Percentiles rank a stretch among this genome's conserved stretches.
phyloP scores from a whole-genome alignment of 495 filamentous ascomycete genomes.

The Neurospora tetrasperma region DNA sequence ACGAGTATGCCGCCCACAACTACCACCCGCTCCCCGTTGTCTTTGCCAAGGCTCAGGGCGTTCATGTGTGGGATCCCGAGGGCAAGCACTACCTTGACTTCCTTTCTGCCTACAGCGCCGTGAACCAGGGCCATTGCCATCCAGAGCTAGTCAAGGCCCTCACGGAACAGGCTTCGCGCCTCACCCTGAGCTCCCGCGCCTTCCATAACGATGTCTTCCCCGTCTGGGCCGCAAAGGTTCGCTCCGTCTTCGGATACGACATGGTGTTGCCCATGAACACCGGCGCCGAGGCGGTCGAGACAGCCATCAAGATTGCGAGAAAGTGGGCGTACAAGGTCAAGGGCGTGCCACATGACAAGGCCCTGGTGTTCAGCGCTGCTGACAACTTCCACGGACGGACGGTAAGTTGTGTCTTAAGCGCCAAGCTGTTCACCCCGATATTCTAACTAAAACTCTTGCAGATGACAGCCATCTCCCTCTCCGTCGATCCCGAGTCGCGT shows the following conservation, averaged over 20 bases:
- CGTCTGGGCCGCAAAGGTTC: conserved; percentile 87
- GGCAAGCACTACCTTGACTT: conserved; percentile 96
- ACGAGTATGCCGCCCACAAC: conserved; percentile 89
- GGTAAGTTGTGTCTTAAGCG: conserved; percentile 37
- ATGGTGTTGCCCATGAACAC: conserved; percentile 99
- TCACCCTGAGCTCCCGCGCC: conserved; percentile 89
- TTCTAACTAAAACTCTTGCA: conserved; percentile 20
- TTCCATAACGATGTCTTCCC: conserved; percentile 99
- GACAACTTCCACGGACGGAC: conserved; percentile 98
- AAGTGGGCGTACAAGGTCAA: conserved; percentile 99
- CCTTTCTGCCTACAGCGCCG: conserved; percentile 92
- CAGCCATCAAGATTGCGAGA: conserved; percentile 89
- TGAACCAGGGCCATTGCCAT: conserved; percentile 99
- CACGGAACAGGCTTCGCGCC: conserved; percentile 75
- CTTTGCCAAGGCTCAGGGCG: conserved; percentile 72
- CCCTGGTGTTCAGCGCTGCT: conserved; percentile 69
- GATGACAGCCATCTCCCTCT: conserved; percentile 93
- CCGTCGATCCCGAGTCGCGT: conserved; percentile 85
- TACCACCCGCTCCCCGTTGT: conserved; percentile 96
- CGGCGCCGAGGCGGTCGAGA: conserved; percentile 97
- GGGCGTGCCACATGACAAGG: conserved; percentile 74
- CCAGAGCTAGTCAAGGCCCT: conserved; percentile 86
- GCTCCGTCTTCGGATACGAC: conserved; percentile 79
- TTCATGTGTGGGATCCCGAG: conserved; percentile 93
- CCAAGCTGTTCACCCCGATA: background rate